Evolutionary conservation across 2,329 filamentous ascomycete genomes (phyloP).

Genomic region (Pestalotiopsis sp.): DNA sequence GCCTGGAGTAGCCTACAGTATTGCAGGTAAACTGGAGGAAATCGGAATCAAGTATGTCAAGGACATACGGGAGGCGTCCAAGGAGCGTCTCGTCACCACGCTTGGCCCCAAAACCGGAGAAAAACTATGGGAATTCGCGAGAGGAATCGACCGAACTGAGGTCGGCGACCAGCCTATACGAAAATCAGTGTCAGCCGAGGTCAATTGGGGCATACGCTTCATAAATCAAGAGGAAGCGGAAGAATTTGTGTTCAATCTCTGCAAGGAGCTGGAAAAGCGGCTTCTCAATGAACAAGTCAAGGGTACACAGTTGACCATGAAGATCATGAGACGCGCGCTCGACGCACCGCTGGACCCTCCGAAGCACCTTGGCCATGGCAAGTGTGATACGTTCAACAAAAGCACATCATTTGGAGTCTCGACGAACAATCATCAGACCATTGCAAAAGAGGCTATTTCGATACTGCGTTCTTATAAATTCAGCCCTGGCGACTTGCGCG

Average conservation of each 20-base stretch:
- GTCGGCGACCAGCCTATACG: constrained; percentile 84
- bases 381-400: constrained; percentile 94
- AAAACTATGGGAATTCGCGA: constrained; percentile 86
- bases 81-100: constrained; percentile 71
- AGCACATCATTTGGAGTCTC: constrained; percentile 81
- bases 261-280: constrained; percentile 80
- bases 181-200: constrained; percentile 95
- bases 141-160: constrained; percentile 83
- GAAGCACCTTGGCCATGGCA: constrained; percentile 93
- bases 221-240: constrained; percentile 90
- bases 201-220: constrained; percentile 98
- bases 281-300: constrained; percentile 83
- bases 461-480: constrained; percentile 83
- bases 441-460: constrained; percentile 83
- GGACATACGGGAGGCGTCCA: constrained; percentile 77
- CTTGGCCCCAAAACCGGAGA: constrained; percentile 92
- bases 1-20: constrained; percentile 90
- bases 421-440: constrained; percentile 71
- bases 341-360: constrained; percentile 89
- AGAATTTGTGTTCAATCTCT: constrained; percentile 84
- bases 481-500: constrained; percentile 89
- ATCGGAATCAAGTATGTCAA: constrained; percentile 81
- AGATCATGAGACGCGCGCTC: constrained; percentile 85
- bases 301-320: constrained; percentile 87
- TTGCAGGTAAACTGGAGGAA: constrained; percentile 85